Base-by-base conservation (phyloP, 1,284 basidiomycete genomes). In the Schizophyllum commune region DNA sequence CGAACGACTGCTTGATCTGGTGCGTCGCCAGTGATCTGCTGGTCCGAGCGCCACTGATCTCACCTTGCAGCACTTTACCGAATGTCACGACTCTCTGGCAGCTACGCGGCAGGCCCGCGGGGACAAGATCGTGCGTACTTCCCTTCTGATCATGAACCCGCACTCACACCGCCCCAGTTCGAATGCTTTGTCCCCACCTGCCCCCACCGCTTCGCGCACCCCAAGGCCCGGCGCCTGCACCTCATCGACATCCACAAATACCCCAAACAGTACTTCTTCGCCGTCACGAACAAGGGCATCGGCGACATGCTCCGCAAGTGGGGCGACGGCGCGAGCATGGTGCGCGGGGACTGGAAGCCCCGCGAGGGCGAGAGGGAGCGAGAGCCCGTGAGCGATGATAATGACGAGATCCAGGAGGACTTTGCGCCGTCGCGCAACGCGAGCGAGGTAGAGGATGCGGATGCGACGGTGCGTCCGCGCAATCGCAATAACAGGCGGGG, bases 221-320 rank as follows among this genome's bases (percentile, higher is more conserved):
- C 94, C 1, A 94, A 93, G 73, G 77, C 82, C 15, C 82, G 94
- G 9, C 78, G 94, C 15, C 76, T 91, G 56, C 94, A 96, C 74
- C 80, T 96, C 55, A 91, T 96, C 59, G 80, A 88, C 68, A 83
- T 80, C 19, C 94, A 96, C 68, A 81, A 79, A 53, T 96, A 89
- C 68, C 94, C 94, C 1, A 88, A 89, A 70, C 83, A 93, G 67
- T 96, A 88, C 73, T 95, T 92, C 73, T 96, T 95, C 71, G 83
- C 86, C 21, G 87, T 96, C 54, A 93, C 91, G 8, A 92, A 94
- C 72, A 92, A 91, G 71, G 93, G 93, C 21, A 84, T 95, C 7
- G 90, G 89, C 8, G 88, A 85, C 1, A 74, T 92, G 20, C 70
- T 92, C 62, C 82, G 82, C 69, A 82, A 76, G 67, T 92, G 89